A percentile compares a stretch with the other conserved stretches of the same genome.
Evolutionary conservation across 768 basidiomycete species (phyloP).

Genomic region (Chlorophyllum brunneum): DNA sequence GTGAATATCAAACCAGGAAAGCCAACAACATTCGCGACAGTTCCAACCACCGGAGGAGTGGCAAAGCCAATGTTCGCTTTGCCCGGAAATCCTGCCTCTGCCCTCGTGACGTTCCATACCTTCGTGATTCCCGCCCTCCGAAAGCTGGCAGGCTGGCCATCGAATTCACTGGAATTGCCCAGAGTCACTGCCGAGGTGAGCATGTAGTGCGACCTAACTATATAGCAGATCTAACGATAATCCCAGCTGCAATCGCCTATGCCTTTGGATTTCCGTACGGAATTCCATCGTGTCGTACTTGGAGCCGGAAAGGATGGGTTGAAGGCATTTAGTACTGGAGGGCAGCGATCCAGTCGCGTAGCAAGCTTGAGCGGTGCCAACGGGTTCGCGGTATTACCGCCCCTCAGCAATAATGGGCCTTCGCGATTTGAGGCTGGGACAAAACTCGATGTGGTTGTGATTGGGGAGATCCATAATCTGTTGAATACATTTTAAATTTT

Average conservation of each 20-base stretch:
- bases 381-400: conserved; percentile 69
- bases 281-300: conserved; percentile 73
- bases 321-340: conserved; percentile 76
- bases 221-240: neutral
- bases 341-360: conserved; percentile 80
- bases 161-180: conserved; percentile 50
- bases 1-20: conserved; percentile 84
- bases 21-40: conserved; percentile 85
- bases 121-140: conserved; percentile 83
- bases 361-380: conserved; percentile 81
- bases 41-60: conserved; percentile 40
- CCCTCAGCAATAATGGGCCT: conserved; percentile 16
- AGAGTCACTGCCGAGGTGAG: conserved; percentile 62
- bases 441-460: conserved; percentile 54
- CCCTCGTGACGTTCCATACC: conserved; percentile 80
- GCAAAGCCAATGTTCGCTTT: conserved; percentile 76
- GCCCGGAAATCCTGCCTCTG: conserved; percentile 87
- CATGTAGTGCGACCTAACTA: conserved; percentile 2
- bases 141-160: conserved; percentile 64
- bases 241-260: conserved; percentile 55
- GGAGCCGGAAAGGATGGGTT: conserved; percentile 42
- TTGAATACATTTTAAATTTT: conserved; percentile 4
- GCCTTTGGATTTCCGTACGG: conserved; percentile 67
- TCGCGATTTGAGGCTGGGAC: conserved; percentile 48
- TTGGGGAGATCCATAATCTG: conserved; percentile 55